Evolutionary conservation across 2,329 filamentous ascomycete species (phyloP).

Genomic region (Furcasterigmium furcatum): DNA sequence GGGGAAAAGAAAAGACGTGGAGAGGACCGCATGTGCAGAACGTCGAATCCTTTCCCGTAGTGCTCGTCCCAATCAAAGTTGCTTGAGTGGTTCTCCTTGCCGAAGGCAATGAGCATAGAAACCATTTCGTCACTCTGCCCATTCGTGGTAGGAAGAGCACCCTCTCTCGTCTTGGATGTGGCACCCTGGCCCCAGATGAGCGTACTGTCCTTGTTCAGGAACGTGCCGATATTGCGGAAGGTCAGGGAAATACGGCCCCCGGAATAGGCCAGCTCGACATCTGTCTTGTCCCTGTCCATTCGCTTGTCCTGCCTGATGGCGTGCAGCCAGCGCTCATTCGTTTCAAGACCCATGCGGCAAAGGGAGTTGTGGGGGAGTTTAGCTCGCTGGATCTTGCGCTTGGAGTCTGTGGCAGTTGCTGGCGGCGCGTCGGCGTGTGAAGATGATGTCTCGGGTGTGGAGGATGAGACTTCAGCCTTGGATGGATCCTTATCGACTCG

Average conservation of each 20-base stretch:
- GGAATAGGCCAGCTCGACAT: slow-evolving; percentile 66
- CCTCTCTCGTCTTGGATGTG: slow-evolving; percentile 57
- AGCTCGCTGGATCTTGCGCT: slow-evolving; percentile 63
- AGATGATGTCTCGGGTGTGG: not conserved
- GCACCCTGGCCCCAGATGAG: slow-evolving; percentile 93
- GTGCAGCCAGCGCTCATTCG: slow-evolving; percentile 87
- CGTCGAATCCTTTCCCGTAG: slow-evolving; percentile 83
- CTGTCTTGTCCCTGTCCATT: slow-evolving; percentile 59
- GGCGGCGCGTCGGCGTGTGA: slow-evolving; percentile 4
- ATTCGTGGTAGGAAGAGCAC: slow-evolving; percentile 64
- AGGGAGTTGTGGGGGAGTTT: slow-evolving; percentile 85
- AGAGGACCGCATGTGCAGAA: slow-evolving; percentile 61
- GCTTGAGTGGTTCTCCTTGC: slow-evolving; percentile 73
- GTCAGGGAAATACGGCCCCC: slow-evolving; percentile 88
- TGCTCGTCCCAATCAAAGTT: slow-evolving; percentile 70
- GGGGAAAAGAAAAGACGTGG: slow-evolving; percentile 47
- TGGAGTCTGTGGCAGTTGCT: slow-evolving; percentile 14
- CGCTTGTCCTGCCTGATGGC: slow-evolving; percentile 89
- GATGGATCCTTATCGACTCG: slow-evolving; percentile 45
- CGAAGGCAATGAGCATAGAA: slow-evolving; percentile 74
- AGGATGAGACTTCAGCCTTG: not conserved
- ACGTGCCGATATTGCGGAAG: slow-evolving; percentile 87
- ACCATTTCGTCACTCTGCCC: slow-evolving; percentile 65
- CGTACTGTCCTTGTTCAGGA: slow-evolving; percentile 60
- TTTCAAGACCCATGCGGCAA: slow-evolving; percentile 74